Conservation (phyloP, 495 filamentous ascomycete genomes). For the Tuber microsphaerosporum region DNA sequence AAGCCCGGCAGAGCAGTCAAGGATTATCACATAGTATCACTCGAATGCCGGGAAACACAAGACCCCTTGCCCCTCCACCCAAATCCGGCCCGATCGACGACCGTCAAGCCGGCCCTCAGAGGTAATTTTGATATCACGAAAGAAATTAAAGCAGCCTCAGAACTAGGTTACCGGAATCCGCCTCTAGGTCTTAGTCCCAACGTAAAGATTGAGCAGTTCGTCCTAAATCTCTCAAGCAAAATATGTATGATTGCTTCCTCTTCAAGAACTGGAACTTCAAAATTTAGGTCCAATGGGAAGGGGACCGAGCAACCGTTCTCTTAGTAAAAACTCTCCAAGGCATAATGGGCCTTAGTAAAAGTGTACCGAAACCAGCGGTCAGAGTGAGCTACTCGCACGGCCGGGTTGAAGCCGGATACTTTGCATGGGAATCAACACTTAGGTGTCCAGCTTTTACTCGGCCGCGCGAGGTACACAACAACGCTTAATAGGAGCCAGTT, state of each 20-base stretch:
- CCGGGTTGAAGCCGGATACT: background rate
- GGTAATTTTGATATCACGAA: background rate
- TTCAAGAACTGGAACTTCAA: background rate
- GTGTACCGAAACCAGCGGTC: background rate
- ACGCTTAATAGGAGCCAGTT: background rate
- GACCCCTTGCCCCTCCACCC: background rate
- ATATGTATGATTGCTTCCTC: background rate
- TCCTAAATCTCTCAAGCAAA: background rate
- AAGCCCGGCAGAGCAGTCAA: background rate
- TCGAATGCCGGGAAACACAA: background rate
- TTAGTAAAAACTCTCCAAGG: background rate
- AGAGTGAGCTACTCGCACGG: background rate
- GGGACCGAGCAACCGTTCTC: background rate
- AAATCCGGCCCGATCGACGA: background rate
- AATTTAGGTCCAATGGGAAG: background rate
- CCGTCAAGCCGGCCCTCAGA: background rate
- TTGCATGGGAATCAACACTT: background rate
- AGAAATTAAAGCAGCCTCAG: background rate
- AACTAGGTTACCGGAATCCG: background rate
- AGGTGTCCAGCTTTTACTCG: background rate
- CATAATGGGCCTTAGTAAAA: background rate
- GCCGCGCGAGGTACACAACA: background rate
- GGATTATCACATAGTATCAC: background rate
- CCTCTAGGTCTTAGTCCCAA: background rate
- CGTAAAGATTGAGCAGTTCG: background rate